Evolutionary conservation across 2,329 filamentous ascomycete genomes (phyloP).

Genomic region (Xylariaceae sp.): DNA sequence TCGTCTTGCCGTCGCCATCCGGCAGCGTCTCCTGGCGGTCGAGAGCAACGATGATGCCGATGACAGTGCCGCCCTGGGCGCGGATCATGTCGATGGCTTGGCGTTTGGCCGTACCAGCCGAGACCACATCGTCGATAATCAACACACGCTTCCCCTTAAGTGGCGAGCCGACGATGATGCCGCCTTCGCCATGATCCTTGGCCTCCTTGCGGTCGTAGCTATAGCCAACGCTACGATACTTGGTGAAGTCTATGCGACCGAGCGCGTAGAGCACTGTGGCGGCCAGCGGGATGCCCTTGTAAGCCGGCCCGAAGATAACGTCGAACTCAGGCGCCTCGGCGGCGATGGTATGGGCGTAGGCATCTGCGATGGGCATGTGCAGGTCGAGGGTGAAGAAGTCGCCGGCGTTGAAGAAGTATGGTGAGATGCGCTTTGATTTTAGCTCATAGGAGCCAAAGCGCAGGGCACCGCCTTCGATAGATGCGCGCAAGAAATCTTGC

Average conservation of each 20-base stretch:
- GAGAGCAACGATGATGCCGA: slow-evolving; percentile 86
- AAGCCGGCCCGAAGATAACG: slow-evolving; percentile 90
- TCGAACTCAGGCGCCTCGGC: slow-evolving; percentile 66
- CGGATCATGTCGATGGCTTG: slow-evolving; percentile 91
- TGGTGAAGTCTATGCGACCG: slow-evolving; percentile 67
- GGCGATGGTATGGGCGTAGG: slow-evolving; percentile 74
- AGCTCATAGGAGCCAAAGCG: slow-evolving; percentile 86
- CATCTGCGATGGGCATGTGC: slow-evolving; percentile 76
- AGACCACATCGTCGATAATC: slow-evolving; percentile 96
- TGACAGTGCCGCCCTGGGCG: slow-evolving; percentile 81
- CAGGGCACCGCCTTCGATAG: slow-evolving; percentile 72
- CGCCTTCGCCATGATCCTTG: slow-evolving; percentile 95
- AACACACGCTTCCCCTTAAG: slow-evolving; percentile 85
- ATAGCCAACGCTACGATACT: slow-evolving; percentile 76
- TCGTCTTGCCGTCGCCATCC: slow-evolving; percentile 67
- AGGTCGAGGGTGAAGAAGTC: slow-evolving; percentile 84
- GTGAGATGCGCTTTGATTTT: slow-evolving; percentile 89
- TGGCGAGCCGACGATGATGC: slow-evolving; percentile 86
- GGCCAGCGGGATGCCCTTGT: slow-evolving; percentile 95
- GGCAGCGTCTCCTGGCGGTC: slow-evolving; percentile 86
- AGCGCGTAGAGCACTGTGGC: slow-evolving; percentile 79
- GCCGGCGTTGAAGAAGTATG: slow-evolving; percentile 98
- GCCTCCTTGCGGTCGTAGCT: slow-evolving; percentile 95
- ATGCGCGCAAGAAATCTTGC: slow-evolving; percentile 71
- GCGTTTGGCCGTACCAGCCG: slow-evolving; percentile 89